Conservation (phyloP, 2,329 filamentous ascomycete species). For the Epicoccum nigrum region DNA sequence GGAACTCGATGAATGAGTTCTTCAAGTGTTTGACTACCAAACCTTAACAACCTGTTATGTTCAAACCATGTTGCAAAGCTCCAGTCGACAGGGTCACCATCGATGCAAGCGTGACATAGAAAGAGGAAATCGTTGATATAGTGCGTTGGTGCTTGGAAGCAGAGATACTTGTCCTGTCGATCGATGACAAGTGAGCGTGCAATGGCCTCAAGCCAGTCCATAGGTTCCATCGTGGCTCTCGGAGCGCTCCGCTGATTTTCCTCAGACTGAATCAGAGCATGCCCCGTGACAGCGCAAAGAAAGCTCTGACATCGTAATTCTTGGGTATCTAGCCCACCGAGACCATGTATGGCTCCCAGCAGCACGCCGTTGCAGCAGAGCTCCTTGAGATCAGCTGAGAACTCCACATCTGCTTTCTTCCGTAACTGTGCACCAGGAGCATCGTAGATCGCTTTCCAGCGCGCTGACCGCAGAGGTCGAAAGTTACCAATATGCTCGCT, state of each 20-base stretch:
- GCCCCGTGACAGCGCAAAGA: conserved; percentile 25
- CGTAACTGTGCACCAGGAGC: conserved; percentile 30
- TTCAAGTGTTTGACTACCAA: conserved; percentile 26
- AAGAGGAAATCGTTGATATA: conserved; percentile 37
- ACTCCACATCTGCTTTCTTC: conserved; percentile 27
- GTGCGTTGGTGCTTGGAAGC: conserved; percentile 30
- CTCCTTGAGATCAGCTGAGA: conserved; percentile 30
- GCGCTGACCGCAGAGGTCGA: conserved; percentile 29
- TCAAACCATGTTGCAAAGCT: conserved; percentile 39
- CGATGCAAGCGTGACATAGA: conserved; percentile 32
- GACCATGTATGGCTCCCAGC: conserved; percentile 30
- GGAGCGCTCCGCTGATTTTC: conserved; percentile 6
- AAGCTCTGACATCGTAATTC: conserved; percentile 37
- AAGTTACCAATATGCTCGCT: conserved; percentile 40
- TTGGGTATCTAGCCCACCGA: conserved; percentile 34
- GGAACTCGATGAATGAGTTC: conserved; percentile 20
- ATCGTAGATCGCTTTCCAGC: conserved; percentile 34
- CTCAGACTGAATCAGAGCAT: conserved; percentile 21
- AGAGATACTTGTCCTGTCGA: conserved; percentile 41
- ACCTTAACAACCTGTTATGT: conserved; percentile 25
- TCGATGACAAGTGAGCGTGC: conserved; percentile 37
- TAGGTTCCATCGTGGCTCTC: conserved; percentile 18
- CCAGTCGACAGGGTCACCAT: conserved; percentile 27
- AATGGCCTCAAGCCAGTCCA: conserved; percentile 30
- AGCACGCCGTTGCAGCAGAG: conserved; percentile 35